Evolutionary conservation across 768 basidiomycete species (phyloP), one percentile per base, ranked within the genome.

Genomic region (Pleurotus pulmonarius): DNA sequence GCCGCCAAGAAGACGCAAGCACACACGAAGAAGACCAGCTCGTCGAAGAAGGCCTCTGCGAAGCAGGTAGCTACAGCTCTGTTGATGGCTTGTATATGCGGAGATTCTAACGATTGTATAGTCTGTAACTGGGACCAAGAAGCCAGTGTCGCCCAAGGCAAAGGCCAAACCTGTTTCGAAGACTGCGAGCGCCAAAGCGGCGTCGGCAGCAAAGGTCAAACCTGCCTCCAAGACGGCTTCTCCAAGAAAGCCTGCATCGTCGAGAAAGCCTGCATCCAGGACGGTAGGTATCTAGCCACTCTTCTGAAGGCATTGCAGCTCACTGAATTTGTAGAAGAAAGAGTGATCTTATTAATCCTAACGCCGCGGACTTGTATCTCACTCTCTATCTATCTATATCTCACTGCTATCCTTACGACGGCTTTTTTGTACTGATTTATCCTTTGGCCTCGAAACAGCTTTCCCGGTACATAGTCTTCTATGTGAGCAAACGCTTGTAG

Each of bases 41-140:
- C 76, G 20, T 69, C 73, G 39, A 79, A 74, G 69, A 77, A 78
- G 56, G 81, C 77, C 45, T 49, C 73, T 3, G 79, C 76, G 6
- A 88, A 88, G 80, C 88, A 86, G 80, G 87, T 85, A 44, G 38
- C 61, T 59, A 0, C 18, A 15, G 29, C 40, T 29, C 15, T 22
- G 46, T 22, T 0, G 4, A n/a, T 48, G 5, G 39, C 24, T 11
- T 20, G n/a, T 16, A 26, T 47, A 18, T 34, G 47, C 43, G 57
- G 26, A 1, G 29, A 1, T 18, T 34, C 48, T 49, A 12, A 48
- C 51, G 41, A 29, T 26, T 44, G 7, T 20, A 15, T 55, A 77
- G 76, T 60, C 75, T 45, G 66, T 75, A 20, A 74, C 63, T n/a
- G 75, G 73, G 25, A 73, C 72, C 41, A 57, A 68, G 8, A 76